These are phyloP conservation scores for Phytophthora litchii DNA, from an alignment of 352 stramenopile genomes.

Conservation along the genomic window DNA sequence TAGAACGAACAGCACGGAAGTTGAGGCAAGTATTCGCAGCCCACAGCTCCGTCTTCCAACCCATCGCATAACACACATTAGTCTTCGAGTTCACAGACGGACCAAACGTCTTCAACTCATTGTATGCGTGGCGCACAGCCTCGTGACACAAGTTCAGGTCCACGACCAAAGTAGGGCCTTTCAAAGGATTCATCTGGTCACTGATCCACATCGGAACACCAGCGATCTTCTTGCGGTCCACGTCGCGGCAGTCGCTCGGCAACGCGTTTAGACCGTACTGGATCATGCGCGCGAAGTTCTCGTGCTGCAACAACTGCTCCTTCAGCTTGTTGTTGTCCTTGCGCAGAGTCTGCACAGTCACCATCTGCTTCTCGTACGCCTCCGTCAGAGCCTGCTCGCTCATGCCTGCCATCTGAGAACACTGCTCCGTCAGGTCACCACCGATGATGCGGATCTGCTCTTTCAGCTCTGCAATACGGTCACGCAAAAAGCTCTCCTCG, in stretches of 20 bases:
- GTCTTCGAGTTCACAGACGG: conserved; percentile 83
- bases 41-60: conserved; percentile 87
- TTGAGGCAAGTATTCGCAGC: conserved; percentile 76
- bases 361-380: conserved; percentile 85
- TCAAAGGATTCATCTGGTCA: conserved; percentile 81
- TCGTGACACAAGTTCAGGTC: conserved; percentile 82
- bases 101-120: conserved; percentile 77
- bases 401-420: conserved; percentile 83
- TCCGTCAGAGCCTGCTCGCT: conserved; percentile 80
- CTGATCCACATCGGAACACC: conserved; percentile 80
- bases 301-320: conserved; percentile 80
- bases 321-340: conserved; percentile 89
- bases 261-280: conserved; percentile 82
- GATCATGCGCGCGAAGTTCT: conserved; percentile 87
- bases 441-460: conserved; percentile 87
- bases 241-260: conserved; percentile 76
- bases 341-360: conserved; percentile 76
- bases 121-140: conserved; percentile 78
- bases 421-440: conserved; percentile 76
- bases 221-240: conserved; percentile 80
- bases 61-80: conserved; percentile 87
- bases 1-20: conserved; percentile 71
- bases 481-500: conserved; percentile 78
- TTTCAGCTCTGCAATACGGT: conserved; percentile 85
- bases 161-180: conserved; percentile 75